Conservation (phyloP, 148 eudicot species). For the Tetragonia tetragonoides region DNA sequence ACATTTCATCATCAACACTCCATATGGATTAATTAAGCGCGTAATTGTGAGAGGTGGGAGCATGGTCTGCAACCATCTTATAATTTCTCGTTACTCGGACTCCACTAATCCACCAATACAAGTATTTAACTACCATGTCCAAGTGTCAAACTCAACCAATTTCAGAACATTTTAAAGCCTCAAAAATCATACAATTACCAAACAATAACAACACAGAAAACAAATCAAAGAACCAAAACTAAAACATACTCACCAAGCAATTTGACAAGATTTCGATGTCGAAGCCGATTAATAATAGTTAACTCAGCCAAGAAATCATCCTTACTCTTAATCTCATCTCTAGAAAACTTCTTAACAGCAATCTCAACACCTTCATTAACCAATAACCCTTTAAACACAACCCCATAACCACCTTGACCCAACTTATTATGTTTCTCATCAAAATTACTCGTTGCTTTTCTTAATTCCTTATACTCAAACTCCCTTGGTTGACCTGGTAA, state of each 20-base stretch:
- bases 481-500: slow-evolving; percentile 83
- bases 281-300: slow-evolving; percentile 79
- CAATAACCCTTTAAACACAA: slow-evolving; percentile 59
- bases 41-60: too few species aligned
- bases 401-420: slow-evolving; percentile 83
- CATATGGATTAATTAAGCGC: too few species aligned
- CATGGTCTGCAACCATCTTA: too few species aligned
- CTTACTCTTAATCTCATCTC: slow-evolving; percentile 69
- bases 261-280: slow-evolving; percentile 79
- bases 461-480: slow-evolving; percentile 62
- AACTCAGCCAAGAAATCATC: slow-evolving; percentile 93
- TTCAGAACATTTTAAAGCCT: too few species aligned
- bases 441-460: slow-evolving; percentile 64
- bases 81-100: too few species aligned
- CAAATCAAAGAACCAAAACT: too few species aligned
- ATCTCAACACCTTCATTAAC: slow-evolving; percentile 50
- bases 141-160: too few species aligned
- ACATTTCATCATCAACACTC: too few species aligned
- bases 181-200: too few species aligned
- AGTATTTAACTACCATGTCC: too few species aligned
- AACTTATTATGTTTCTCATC: slow-evolving; percentile 62
- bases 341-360: slow-evolving; percentile 75
- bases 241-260: slow-evolving; percentile 48
- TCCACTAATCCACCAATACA: too few species aligned
- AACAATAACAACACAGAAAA: too few species aligned